These are phyloP conservation scores for Candida broadrunensis DNA, from an alignment of 805 yeast species.

Conservation along the genomic window DNA sequence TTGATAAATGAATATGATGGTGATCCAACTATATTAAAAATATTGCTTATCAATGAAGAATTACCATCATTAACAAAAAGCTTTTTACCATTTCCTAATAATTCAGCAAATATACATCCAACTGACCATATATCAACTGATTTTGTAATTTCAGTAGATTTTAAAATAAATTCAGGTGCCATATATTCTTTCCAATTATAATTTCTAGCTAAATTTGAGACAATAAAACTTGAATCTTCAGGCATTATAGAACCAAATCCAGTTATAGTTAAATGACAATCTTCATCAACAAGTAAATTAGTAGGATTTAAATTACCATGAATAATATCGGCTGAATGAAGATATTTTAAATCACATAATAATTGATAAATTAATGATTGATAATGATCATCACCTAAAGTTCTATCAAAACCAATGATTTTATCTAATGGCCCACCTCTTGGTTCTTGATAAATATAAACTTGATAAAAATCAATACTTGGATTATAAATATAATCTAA, in stretches of 20 bases:
- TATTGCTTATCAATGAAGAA: conserved; percentile 93
- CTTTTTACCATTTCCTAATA: conserved; percentile 61
- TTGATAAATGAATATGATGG: too few species aligned
- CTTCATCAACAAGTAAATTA: conserved; percentile 85
- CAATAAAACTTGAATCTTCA: conserved; percentile 94
- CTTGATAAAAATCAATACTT: conserved; percentile 71
- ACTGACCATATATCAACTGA: conserved; percentile 98
- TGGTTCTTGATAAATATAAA: conserved; percentile 87
- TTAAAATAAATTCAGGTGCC: conserved; percentile 94
- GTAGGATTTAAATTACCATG: conserved; percentile 95
- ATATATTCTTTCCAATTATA: conserved; percentile 73
- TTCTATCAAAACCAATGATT: conserved; percentile 59
- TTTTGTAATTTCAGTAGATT: conserved; percentile 88
- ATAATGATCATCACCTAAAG: conserved; percentile 88
- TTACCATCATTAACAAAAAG: conserved; percentile 72
- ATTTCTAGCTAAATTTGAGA: conserved; percentile 63
- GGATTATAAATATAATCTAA: conserved; percentile 79
- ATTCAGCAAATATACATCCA: conserved; percentile 92
- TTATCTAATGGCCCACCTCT: conserved; percentile 99
- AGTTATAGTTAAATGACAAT: conserved; percentile 91
- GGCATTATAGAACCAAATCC: conserved; percentile 93
- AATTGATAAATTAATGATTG: conserved; percentile 90
- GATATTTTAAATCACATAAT: conserved; percentile 80
- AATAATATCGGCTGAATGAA: conserved; percentile 86
- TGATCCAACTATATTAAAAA: conserved; percentile 1